Conservation (phyloP, 2,329 filamentous ascomycete genomes). For the Colletotrichum sp. region DNA sequence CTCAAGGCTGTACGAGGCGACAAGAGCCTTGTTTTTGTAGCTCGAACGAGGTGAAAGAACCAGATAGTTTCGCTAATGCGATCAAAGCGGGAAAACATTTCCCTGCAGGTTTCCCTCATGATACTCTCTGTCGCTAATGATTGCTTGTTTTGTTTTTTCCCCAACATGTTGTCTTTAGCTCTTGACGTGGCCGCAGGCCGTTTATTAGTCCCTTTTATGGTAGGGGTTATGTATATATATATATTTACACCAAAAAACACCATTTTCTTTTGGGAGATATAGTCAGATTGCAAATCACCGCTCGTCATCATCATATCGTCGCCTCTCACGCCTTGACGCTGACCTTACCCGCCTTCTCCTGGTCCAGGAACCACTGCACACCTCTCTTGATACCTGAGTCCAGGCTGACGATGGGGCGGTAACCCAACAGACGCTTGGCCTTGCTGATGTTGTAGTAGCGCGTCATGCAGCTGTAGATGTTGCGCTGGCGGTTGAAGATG, state of each 20-base stretch:
- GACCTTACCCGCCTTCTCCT: slow-evolving; percentile 43
- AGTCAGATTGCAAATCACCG: not conserved
- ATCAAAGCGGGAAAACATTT: not conserved
- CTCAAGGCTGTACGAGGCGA: not conserved
- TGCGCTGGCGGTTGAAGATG: slow-evolving; percentile 63
- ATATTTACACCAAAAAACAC: not conserved
- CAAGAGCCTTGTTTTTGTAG: not conserved
- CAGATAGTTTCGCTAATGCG: slow-evolving; percentile 1
- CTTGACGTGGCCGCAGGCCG: not conserved
- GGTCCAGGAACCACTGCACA: slow-evolving; percentile 60
- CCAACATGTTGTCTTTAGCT: not conserved
- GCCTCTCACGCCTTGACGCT: slow-evolving; percentile 6
- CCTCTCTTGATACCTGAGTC: slow-evolving; percentile 66
- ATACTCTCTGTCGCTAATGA: not conserved
- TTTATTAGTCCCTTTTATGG: slow-evolving; percentile 1
- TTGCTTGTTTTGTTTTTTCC: not conserved
- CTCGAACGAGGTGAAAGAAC: not conserved
- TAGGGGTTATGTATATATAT: not conserved
- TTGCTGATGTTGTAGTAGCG: slow-evolving; percentile 81
- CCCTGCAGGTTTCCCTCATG: slow-evolving; percentile 3
- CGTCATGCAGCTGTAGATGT: slow-evolving; percentile 75
- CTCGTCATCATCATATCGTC: not conserved
- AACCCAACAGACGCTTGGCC: slow-evolving; percentile 73
- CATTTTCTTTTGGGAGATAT: not conserved
- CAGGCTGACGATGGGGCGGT: slow-evolving; percentile 69